Percentiles rank a stretch among this genome's conserved stretches.
These are phyloP conservation scores for Phytophthora ramorum DNA, from an alignment of 352 stramenopile genomes.

Conservation along the genomic window DNA sequence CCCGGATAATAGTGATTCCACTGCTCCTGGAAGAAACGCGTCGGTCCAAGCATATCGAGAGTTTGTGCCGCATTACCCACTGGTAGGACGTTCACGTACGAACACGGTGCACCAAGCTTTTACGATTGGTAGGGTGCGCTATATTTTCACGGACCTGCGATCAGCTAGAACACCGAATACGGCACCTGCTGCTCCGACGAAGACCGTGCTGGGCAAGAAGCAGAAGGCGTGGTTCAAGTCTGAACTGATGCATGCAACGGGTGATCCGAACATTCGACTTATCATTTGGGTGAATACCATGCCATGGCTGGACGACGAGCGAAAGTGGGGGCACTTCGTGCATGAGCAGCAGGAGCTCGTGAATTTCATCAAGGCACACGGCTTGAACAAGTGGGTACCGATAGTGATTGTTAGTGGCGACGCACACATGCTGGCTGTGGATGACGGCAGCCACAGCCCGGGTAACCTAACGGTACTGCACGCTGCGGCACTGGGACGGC, in stretches of 20 bases:
- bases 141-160: constrained; percentile 84
- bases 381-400: constrained; percentile 69
- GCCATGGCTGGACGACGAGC: constrained; percentile 87
- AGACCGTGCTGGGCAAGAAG: constrained; percentile 82
- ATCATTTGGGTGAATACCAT: constrained; percentile 91
- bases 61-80: constrained; percentile 81
- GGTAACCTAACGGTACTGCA: constrained; percentile 85
- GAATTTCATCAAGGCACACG: constrained; percentile 71
- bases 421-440: constrained; percentile 90
- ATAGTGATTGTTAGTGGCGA: constrained; percentile 89
- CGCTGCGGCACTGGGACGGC: constrained; percentile 78
- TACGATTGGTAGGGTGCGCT: constrained; percentile 84
- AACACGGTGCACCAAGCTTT: constrained; percentile 82
- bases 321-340: constrained; percentile 89
- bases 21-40: constrained; percentile 67
- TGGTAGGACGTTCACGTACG: constrained; percentile 42
- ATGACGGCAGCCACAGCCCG: constrained; percentile 77
- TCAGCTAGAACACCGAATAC: constrained; percentile 79
- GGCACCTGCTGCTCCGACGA: constrained; percentile 67
- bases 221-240: constrained; percentile 91
- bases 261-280: constrained; percentile 60
- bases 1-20: constrained; percentile 89
- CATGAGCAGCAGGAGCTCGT: constrained; percentile 84
- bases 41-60: constrained; percentile 84
- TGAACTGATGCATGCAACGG: constrained; percentile 69